Evolutionary conservation across 192 early-diverging fungal genomes (phyloP), one percentile per base, ranked within the genome.

Genomic region (Coemansia sp.): DNA sequence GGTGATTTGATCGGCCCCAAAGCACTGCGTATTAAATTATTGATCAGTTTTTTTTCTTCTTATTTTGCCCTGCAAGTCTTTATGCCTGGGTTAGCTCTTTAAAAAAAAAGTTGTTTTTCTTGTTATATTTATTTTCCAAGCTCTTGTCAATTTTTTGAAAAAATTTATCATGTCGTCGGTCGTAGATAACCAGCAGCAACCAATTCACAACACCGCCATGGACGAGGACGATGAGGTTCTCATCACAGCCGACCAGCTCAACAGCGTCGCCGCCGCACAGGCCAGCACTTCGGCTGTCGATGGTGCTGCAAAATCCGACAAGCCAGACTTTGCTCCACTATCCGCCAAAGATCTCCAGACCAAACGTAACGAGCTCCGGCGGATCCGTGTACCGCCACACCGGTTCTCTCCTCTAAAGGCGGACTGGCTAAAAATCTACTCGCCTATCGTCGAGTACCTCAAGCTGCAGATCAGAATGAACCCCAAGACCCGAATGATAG

Each of bases 401-500:
- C 89, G 97, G 60, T 77, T 98, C 62, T 88, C 92, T 11, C 97
- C 96, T 20, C 77, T 99, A 36, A 95, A 95, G 78, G 90, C 90
- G 32, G 89, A 92, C 67, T 99, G 97, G 97, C 68, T 96, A 59
- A 92, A 98, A 76, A 89, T 99, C 66, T 99, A 99, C 85, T 90
- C 95, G 48, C 96, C 97, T 19, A 87, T 99, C 27, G 96, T 98
- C 5, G 93, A 95, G 80, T 92, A 97, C 78, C 86, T 99, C 68
- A 92, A 96, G 66, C 85, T 99, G 38, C 96, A 99, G 79, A 90
- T 98, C 44, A 88, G 95, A 62, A 94, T 98, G 90, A 99, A 99
- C 84, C 74, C 93, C 61, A 94, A 94, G 76, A 76, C 86, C 39
- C 93, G 92, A 67, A 84, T 90, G 70, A 93, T 99, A 22, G 97